These are phyloP conservation scores for Dictyostelium capitatum DNA, from an alignment of 78 protist species.

Conservation along the genomic window DNA sequence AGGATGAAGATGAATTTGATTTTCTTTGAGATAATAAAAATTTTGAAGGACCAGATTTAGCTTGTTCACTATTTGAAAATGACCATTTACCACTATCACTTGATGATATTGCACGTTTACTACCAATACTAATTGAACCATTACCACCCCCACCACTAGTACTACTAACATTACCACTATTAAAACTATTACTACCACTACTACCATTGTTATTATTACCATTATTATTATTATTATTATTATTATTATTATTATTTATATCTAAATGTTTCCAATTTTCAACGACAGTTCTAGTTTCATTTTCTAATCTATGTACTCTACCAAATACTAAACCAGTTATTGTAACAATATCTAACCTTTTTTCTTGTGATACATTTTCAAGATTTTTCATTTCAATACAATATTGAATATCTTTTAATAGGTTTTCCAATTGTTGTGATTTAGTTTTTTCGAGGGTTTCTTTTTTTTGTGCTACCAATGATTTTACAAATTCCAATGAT, in stretches of 20 bases:
- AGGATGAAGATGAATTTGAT: neutral
- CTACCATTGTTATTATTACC: neutral
- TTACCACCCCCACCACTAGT: neutral
- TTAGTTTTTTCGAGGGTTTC: constrained; percentile 9
- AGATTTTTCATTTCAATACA: constrained; percentile 44
- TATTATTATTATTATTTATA: neutral
- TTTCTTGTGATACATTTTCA: constrained; percentile 36
- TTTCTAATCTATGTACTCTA: constrained; percentile 64
- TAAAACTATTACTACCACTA: neutral
- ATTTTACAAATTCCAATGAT: neutral
- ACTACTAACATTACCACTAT: neutral
- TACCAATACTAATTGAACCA: neutral
- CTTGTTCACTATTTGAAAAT: constrained; percentile 9
- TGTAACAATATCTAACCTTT: constrained; percentile 55
- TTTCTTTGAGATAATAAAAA: constrained; percentile 9
- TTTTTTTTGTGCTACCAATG: neutral
- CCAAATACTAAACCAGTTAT: constrained; percentile 63
- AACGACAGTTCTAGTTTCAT: constrained; percentile 66
- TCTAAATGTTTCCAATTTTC: constrained; percentile 69
- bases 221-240: neutral
- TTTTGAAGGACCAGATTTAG: neutral
- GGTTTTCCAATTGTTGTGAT: constrained; percentile 25
- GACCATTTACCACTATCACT: constrained; percentile 1
- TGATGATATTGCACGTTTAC: neutral
- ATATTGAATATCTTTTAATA: constrained; percentile 65